A percentile compares a stretch with the other conserved stretches of the same genome.
Conservation (phyloP, 1,284 basidiomycete species). For the Tilletia caries region DNA sequence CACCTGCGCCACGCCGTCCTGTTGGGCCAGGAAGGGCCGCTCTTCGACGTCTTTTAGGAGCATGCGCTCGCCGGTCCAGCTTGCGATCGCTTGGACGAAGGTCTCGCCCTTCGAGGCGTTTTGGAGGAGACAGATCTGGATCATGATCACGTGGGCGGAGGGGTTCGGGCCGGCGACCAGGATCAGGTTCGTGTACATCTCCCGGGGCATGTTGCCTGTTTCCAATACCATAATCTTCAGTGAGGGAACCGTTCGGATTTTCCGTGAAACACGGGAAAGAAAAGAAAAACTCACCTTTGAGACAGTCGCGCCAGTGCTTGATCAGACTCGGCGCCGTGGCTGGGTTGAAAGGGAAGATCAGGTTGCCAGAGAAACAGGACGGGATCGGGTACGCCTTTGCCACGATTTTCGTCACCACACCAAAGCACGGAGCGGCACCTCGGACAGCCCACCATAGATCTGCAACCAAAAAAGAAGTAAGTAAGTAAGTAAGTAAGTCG, state of each 20-base stretch:
- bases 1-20: conserved; percentile 83
- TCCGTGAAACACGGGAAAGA: neutral
- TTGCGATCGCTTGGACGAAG: conserved; percentile 73
- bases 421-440: conserved; percentile 77
- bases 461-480: conserved; percentile 16
- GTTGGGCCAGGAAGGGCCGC: conserved; percentile 79
- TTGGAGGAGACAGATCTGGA: conserved; percentile 83
- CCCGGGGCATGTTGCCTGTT: conserved; percentile 59
- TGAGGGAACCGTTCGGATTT: neutral
- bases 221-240: neutral
- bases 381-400: conserved; percentile 79
- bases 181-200: conserved; percentile 81
- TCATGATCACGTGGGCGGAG: conserved; percentile 64
- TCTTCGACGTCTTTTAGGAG: conserved; percentile 83
- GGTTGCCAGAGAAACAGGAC: conserved; percentile 80
- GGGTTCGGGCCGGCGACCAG: conserved; percentile 71
- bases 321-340: conserved; percentile 79
- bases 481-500: neutral
- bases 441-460: conserved; percentile 81
- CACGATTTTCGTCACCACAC: conserved; percentile 81
- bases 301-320: conserved; percentile 84
- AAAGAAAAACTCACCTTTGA: conserved; percentile 65
- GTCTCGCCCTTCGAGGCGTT: conserved; percentile 68
- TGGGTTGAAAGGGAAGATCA: conserved; percentile 81
- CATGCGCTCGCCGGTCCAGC: conserved; percentile 72